Base-by-base conservation (phyloP, 192 early-diverging fungal genomes). In the Podila epicladia region DNA sequence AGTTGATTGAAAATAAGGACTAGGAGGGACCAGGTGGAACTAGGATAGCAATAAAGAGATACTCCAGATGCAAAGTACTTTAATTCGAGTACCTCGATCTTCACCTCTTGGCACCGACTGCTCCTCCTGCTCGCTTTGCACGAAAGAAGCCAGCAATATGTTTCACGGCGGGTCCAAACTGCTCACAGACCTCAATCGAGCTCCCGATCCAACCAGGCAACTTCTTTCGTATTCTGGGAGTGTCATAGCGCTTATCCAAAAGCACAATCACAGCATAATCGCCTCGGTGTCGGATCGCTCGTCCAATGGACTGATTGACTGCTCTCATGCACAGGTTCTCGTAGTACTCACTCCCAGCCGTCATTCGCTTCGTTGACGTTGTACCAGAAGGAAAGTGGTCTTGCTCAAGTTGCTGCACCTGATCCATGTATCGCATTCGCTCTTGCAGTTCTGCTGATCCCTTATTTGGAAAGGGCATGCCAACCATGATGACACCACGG, bases 291-390 rank as follows among this genome's bases (percentile, higher is more conserved):
- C 97, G 91, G 65, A 99, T 97, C 5, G 96, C 96, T 19, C 97
- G 88, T 7, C 97, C 96, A 87, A 73, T 55, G 29, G 64, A 73
- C 20, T 97, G 96, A 82, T 98, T 97, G 1, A 98, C 94, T 4
- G 94, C 94, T 26, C 92, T 89, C 96, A 98, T 97, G 82, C 95
- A 97, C 45, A 97, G 75, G 65, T 96, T 94, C 69, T 97, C 94
- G 67, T 96, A 96, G 67, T 94, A 93, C 35, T 95, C 95, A 62
- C 75, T 87, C 9, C 84, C 87, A 9, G 84, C 86, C 55, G 64
- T 72, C 58, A 64, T 67, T 41, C 64, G 72, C 58, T 50, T 79
- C 67, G 71, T 28, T 17, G 66, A 5, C 29, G 53, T 8, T 41
- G 33, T 9, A 37, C 9, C 53, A 3, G 65, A 24, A 6, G 13